phyloP scores from a whole-genome alignment of 2,329 filamentous ascomycete species.

The Pseudodiploospora longispora region DNA sequence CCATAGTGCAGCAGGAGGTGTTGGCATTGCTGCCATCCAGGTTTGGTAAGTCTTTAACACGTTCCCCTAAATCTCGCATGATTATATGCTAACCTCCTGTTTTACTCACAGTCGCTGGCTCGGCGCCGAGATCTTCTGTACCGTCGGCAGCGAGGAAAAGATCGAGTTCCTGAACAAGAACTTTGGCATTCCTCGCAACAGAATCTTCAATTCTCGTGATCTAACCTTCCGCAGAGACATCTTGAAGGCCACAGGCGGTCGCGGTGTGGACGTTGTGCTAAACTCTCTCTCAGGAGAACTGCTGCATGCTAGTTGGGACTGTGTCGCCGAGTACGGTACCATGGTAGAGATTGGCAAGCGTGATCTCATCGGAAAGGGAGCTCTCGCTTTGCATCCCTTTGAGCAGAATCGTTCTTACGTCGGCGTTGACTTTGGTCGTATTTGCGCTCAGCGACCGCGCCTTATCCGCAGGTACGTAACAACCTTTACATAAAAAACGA shows the following conservation, averaged over 20 bases:
- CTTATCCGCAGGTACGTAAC: neutral
- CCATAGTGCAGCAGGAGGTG: slow-evolving; percentile 24
- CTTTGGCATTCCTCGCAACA: slow-evolving; percentile 8
- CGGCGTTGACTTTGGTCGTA: slow-evolving; percentile 22
- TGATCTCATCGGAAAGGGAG: slow-evolving; percentile 25
- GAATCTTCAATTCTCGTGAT: slow-evolving; percentile 21
- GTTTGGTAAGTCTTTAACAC: slow-evolving; percentile 12
- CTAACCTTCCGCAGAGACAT: slow-evolving; percentile 15
- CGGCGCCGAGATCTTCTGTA: slow-evolving; percentile 27
- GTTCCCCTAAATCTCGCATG: too few relatives aligned
- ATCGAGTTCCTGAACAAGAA: slow-evolving; percentile 15
- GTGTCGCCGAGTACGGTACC: slow-evolving; percentile 24
- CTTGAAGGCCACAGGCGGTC: slow-evolving; percentile 12
- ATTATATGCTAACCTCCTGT: too few relatives aligned
- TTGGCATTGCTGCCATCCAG: slow-evolving; percentile 26
- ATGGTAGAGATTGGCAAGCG: slow-evolving; percentile 29
- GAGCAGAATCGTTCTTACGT: slow-evolving; percentile 21
- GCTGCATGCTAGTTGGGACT: slow-evolving; percentile 24
- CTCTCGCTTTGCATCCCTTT: slow-evolving; percentile 37
- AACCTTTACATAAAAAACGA: too few relatives aligned
- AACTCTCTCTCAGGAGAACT: slow-evolving; percentile 22
- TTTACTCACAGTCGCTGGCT: slow-evolving; percentile 4
- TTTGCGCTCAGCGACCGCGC: neutral
- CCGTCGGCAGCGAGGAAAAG: slow-evolving; percentile 14
- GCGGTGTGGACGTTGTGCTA: slow-evolving; percentile 23